phyloP scores from a whole-genome alignment of 2,329 filamentous ascomycete species.

The Gyromitra esculenta region DNA sequence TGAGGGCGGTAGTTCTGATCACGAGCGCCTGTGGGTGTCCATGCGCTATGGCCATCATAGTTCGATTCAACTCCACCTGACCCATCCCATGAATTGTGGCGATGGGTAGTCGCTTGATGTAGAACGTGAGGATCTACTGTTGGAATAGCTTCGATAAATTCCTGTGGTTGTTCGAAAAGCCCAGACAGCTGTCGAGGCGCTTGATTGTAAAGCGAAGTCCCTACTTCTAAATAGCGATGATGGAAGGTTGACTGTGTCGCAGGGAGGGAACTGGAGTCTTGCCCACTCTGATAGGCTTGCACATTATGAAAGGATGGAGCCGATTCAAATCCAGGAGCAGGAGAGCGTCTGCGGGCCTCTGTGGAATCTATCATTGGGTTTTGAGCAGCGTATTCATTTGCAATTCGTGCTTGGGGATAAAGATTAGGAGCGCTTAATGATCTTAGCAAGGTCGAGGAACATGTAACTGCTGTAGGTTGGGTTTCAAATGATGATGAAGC shows the following conservation, averaged over 20 bases:
- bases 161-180: conserved; percentile 11
- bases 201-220: conserved; percentile 10
- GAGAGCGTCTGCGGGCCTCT: conserved; percentile 28
- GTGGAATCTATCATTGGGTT: not conserved
- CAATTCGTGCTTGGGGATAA: conserved; percentile 7
- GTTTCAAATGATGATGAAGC: conserved; percentile 12
- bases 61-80: conserved; percentile 13
- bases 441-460: conserved; percentile 24
- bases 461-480: conserved; percentile 9
- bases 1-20: conserved; percentile 28
- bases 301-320: conserved; percentile 20
- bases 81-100: conserved; percentile 37
- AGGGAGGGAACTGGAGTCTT: conserved; percentile 29
- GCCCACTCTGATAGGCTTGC: conserved; percentile 24
- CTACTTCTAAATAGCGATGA: conserved; percentile 8
- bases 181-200: not conserved
- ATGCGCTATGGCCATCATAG: conserved; percentile 9
- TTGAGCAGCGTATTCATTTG: not conserved
- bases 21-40: conserved; percentile 17
- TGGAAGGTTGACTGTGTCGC: not conserved
- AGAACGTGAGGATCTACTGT: conserved; percentile 43
- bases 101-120: conserved; percentile 17
- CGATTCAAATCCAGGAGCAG: conserved; percentile 18
- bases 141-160: conserved; percentile 8
- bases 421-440: conserved; percentile 32